Evolutionary conservation across 139 green algal genomes (phyloP).

Genomic region (Chlorella ohadii): DNA sequence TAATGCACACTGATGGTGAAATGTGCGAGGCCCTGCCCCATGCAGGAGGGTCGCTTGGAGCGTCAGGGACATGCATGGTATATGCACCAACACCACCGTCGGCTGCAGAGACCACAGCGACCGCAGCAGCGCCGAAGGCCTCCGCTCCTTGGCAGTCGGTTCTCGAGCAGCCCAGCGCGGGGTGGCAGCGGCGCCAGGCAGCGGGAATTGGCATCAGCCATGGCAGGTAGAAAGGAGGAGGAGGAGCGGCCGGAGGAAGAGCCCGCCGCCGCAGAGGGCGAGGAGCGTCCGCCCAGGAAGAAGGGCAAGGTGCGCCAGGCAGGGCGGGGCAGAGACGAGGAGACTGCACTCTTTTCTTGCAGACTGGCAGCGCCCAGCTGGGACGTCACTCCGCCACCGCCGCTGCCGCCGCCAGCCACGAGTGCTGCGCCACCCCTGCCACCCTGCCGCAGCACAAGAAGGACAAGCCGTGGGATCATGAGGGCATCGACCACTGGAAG

Average conservation of each 20-base stretch:
- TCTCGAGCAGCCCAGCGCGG: background rate
- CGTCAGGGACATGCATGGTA: background rate
- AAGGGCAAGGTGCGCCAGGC: slow-evolving; percentile 40
- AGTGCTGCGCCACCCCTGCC: background rate
- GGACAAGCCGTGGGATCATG: slow-evolving; percentile 95
- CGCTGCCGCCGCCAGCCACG: no score
- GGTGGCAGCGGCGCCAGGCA: no score
- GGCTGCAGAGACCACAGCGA: no score
- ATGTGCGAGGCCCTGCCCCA: no score
- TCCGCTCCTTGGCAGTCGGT: background rate
- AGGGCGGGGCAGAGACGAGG: no score
- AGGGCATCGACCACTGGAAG: slow-evolving; percentile 96
- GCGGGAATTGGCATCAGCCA: background rate
- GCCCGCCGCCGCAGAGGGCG: background rate
- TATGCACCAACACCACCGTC: background rate
- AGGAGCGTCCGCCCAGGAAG: slow-evolving; percentile 16
- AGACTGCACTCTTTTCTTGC: no score
- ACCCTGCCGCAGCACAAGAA: slow-evolving; percentile 75
- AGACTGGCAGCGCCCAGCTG: no score
- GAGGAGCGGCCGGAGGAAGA: background rate
- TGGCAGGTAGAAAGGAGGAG: background rate
- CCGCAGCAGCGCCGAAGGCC: background rate
- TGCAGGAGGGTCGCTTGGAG: background rate
- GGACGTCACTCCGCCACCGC: no score
- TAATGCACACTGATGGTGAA: no score